phyloP scores from a whole-genome alignment of 805 yeast genomes.

The Candida piceae region DNA sequence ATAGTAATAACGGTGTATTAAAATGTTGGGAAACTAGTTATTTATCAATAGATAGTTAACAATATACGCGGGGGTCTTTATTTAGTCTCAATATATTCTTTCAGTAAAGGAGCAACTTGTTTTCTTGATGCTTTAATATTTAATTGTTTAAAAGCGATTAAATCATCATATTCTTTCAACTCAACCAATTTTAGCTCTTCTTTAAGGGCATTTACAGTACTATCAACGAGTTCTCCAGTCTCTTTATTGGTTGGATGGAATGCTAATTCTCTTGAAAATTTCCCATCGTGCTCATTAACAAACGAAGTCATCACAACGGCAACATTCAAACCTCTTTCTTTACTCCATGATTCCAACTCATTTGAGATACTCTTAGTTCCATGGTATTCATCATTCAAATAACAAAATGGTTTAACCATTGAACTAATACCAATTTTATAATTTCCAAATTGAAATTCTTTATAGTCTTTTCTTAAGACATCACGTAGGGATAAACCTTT shows the following conservation, averaged over 20 bases:
- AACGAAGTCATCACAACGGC: slow-evolving; percentile 47
- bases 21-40: slow-evolving; percentile 29
- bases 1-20: slow-evolving; percentile 4
- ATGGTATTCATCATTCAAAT: slow-evolving; percentile 35
- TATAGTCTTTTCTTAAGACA: slow-evolving; percentile 78
- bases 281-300: slow-evolving; percentile 17
- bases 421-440: slow-evolving; percentile 70
- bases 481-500: slow-evolving; percentile 55
- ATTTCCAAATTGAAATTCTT: slow-evolving; percentile 48
- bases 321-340: slow-evolving; percentile 33
- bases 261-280: slow-evolving; percentile 42
- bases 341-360: slow-evolving; percentile 19
- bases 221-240: slow-evolving; percentile 9
- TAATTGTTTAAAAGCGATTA: slow-evolving; percentile 36
- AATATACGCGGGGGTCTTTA: background rate
- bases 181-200: slow-evolving; percentile 23
- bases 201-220: slow-evolving; percentile 12
- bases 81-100: slow-evolving; percentile 7
- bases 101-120: slow-evolving; percentile 70
- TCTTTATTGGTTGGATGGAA: slow-evolving; percentile 13
- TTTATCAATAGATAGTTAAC: slow-evolving; percentile 15
- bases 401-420: slow-evolving; percentile 55
- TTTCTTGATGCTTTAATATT: slow-evolving; percentile 70
- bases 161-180: slow-evolving; percentile 3
- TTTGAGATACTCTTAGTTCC: slow-evolving; percentile 15